These are phyloP conservation scores for Aulographum hederae DNA, from an alignment of 2,329 filamentous ascomycete genomes.

Conservation along the genomic window DNA sequence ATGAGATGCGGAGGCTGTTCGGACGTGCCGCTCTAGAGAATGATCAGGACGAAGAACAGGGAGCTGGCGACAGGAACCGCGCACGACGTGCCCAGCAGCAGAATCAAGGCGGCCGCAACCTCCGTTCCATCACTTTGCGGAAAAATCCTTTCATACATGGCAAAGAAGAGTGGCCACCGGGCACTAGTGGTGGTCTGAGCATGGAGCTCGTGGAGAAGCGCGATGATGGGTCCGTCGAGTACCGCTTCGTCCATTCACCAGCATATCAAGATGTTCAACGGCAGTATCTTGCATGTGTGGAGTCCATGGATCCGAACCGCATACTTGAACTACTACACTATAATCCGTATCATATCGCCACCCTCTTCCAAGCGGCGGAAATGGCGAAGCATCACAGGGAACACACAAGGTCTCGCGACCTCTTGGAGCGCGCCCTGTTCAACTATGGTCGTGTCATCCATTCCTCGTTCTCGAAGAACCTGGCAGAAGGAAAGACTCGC, in stretches of 20 bases:
- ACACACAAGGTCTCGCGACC: slow-evolving; percentile 65
- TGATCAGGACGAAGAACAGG: slow-evolving; percentile 8
- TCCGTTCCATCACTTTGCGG: slow-evolving; percentile 53
- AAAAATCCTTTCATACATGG: slow-evolving; percentile 74
- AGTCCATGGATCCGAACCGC: slow-evolving; percentile 64
- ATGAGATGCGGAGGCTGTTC: slow-evolving; percentile 75
- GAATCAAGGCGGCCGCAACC: slow-evolving; percentile 8
- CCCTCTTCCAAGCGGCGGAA: slow-evolving; percentile 81
- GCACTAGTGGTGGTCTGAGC: slow-evolving; percentile 60
- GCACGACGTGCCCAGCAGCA: slow-evolving; percentile 37
- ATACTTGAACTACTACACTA: slow-evolving; percentile 58
- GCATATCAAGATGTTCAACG: slow-evolving; percentile 58
- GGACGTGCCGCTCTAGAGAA: slow-evolving; percentile 45
- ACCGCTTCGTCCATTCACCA: slow-evolving; percentile 57
- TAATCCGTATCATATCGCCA: slow-evolving; percentile 82
- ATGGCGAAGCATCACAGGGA: slow-evolving; percentile 86
- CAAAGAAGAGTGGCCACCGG: slow-evolving; percentile 71
- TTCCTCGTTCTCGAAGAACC: slow-evolving; percentile 58
- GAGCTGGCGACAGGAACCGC: slow-evolving; percentile 29
- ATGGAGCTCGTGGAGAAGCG: slow-evolving; percentile 52
- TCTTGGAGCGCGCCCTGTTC: slow-evolving; percentile 82
- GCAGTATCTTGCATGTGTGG: slow-evolving; percentile 63
- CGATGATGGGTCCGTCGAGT: slow-evolving; percentile 46
- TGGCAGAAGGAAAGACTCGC: slow-evolving; percentile 62
- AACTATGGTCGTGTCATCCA: slow-evolving; percentile 80